These are phyloP conservation scores for Lecanicillium sp. DNA, from an alignment of 2,329 filamentous ascomycete species.

Conservation along the genomic window DNA sequence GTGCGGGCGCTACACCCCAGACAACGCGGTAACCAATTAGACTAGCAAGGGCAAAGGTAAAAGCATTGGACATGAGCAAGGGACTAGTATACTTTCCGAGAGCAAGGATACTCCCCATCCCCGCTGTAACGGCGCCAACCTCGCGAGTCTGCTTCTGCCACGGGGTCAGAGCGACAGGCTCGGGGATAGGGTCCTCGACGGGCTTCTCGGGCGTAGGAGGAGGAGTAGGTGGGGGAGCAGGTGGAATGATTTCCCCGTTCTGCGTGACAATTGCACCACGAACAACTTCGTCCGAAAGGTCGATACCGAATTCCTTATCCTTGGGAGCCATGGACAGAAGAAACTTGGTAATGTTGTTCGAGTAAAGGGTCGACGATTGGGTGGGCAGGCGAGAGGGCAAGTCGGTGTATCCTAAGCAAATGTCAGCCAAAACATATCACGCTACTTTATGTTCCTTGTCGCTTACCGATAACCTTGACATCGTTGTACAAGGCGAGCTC, in stretches of 20 bases:
- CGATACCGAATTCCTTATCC: constrained; percentile 71
- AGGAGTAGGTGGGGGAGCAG: constrained; percentile 59
- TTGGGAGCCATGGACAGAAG: constrained; percentile 73
- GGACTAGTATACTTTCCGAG: constrained; percentile 76
- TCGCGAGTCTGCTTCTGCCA: constrained; percentile 75
- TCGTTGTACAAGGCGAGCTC: constrained; percentile 64
- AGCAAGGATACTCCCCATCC: constrained; percentile 66
- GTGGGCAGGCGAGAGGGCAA: constrained; percentile 79
- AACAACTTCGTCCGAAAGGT: constrained; percentile 77
- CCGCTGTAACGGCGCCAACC: constrained; percentile 64
- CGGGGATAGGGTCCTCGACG: constrained; percentile 35
- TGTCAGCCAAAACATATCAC: neutral
- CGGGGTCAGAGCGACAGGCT: constrained; percentile 62
- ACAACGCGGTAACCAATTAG: constrained; percentile 83
- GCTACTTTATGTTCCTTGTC: neutral
- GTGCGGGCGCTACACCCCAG: constrained; percentile 75
- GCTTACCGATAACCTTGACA: constrained; percentile 72
- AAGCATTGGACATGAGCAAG: constrained; percentile 80
- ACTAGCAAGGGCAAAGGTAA: constrained; percentile 76
- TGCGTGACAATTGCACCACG: constrained; percentile 76
- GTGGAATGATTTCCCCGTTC: constrained; percentile 66
- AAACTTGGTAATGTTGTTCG: constrained; percentile 89
- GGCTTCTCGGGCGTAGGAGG: constrained; percentile 41
- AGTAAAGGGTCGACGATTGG: constrained; percentile 83
- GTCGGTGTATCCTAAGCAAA: constrained; percentile 63